A percentile compares a stretch with the other conserved stretches of the same genome.
Evolutionary conservation across 1,284 basidiomycete species (phyloP).

Genomic region (Macrocystidia cucumis): DNA sequence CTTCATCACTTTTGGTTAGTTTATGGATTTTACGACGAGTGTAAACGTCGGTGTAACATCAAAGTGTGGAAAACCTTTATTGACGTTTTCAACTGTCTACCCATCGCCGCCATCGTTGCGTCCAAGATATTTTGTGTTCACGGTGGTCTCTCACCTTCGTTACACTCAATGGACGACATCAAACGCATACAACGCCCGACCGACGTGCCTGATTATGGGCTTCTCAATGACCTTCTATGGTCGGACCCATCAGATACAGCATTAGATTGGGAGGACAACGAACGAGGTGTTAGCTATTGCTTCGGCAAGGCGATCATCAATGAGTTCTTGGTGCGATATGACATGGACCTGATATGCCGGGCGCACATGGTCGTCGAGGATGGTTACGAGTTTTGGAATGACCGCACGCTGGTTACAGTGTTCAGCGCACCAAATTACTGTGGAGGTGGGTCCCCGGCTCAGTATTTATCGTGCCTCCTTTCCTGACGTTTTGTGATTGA

Average conservation of each 20-base stretch:
- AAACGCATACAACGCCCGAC: conserved; percentile 96
- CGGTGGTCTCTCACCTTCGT: conserved; percentile 95
- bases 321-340: conserved; percentile 87
- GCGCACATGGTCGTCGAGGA: conserved; percentile 99
- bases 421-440: conserved; percentile 98
- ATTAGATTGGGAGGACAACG: conserved; percentile 99
- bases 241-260: conserved; percentile 98
- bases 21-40: conserved; percentile 99
- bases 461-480: conserved; percentile 5
- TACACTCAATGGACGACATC: conserved; percentile 99
- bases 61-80: conserved; percentile 99
- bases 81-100: conserved; percentile 98
- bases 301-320: conserved; percentile 98
- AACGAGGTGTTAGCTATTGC: conserved; percentile 98
- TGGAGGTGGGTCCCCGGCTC: conserved; percentile 64
- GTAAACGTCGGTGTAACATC: conserved; percentile 98
- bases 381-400: conserved; percentile 99
- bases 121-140: conserved; percentile 99
- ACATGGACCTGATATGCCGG: conserved; percentile 99
- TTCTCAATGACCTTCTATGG: conserved; percentile 97
- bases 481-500: conserved; percentile 9
- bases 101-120: conserved; percentile 97
- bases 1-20: conserved; percentile 44
- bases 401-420: conserved; percentile 95
- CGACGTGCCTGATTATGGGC: conserved; percentile 98